Base-by-base conservation (phyloP, 108 stramenopile species). In the Pseudonitzschia pungens region DNA sequence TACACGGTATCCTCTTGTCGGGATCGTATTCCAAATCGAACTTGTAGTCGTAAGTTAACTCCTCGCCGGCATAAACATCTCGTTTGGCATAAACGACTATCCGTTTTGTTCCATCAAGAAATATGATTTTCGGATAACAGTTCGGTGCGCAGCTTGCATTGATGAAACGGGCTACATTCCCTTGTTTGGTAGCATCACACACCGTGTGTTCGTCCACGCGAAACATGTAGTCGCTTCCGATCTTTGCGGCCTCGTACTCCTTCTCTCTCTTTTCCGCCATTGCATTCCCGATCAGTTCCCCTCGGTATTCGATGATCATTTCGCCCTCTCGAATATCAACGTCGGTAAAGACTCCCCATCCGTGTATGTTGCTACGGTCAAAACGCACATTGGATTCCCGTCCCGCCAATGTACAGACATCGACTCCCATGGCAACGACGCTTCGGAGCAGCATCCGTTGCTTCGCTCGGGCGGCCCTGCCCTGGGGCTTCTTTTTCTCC, bases 41-140 rank as follows among this genome's bases (percentile, higher is more conserved):
- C 72, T 97, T 97, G 87, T 99, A 99, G 79, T 99, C 97, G 73
- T 99, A 99, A 54, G 86, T 90, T 31, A 99, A 86, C 84, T 99
- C 98, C 82, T 98, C 96, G 28, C 98, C 98, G 22, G 80, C 72
- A 21, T 50, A 33, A 42, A 99, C 95, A 57, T 89, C 80, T 65
- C 89, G 86, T 84, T 94, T 93, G 16, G 98, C 93, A 70, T 95
- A 97, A 48, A 99, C 90, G 16, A 95, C 94, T 45, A 96, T 89
- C 45, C 89, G 81, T 76, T 90, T 89, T 43, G 65, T 78, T 22
- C 88, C 88, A 59, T 90, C 84, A 14, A 88, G 65, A 9, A 86
- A 86, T 50, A 94, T 90, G 18, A 91, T 89, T 66, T 92, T 89
- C 21, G 96, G 95, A 72, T 84, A 89, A 84, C 96, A 97, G 72